A percentile compares a stretch with the other conserved stretches of the same genome.
Evolutionary conservation across 2,329 filamentous ascomycete genomes (phyloP).

Genomic region (Epichloe scottii): DNA sequence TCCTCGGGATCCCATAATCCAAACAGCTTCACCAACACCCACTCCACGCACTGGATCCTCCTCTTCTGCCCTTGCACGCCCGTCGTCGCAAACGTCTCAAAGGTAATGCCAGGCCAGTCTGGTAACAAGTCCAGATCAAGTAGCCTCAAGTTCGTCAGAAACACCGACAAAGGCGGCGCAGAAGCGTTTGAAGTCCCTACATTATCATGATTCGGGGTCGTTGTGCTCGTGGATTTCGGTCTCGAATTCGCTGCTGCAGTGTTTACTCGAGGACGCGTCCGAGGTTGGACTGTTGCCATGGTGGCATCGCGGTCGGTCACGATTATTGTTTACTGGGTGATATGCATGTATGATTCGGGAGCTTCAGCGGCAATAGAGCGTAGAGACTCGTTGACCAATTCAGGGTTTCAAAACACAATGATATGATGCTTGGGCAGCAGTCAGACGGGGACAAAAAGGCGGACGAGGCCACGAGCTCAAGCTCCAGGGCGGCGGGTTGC

Average conservation of each 20-base stretch:
- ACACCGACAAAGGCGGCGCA: slow-evolving; percentile 27
- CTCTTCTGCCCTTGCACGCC: slow-evolving; percentile 65
- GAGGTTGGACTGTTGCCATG: slow-evolving; percentile 9
- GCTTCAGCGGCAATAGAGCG: background rate
- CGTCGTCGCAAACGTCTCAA: slow-evolving; percentile 56
- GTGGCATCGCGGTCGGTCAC: slow-evolving; percentile 1
- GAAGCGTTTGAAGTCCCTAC: background rate
- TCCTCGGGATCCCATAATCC: slow-evolving; percentile 69
- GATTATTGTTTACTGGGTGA: background rate
- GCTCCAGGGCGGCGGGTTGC: background rate
- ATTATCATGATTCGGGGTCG: background rate
- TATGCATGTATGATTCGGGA: background rate
- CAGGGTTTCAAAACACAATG: background rate
- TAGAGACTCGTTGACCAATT: background rate
- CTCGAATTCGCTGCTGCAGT: background rate
- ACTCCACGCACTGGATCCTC: slow-evolving; percentile 73
- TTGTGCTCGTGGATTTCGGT: background rate
- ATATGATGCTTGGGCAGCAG: background rate
- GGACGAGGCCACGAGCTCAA: background rate
- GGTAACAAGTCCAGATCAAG: slow-evolving; percentile 63
- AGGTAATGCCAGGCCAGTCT: slow-evolving; percentile 70
- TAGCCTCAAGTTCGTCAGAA: slow-evolving; percentile 73
- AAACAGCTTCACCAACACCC: slow-evolving; percentile 83
- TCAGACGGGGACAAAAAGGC: background rate
- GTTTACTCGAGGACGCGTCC: slow-evolving; percentile 6